Evolutionary conservation across 306 rosid species (phyloP).

Genomic region (Spatholobus suberectus): DNA sequence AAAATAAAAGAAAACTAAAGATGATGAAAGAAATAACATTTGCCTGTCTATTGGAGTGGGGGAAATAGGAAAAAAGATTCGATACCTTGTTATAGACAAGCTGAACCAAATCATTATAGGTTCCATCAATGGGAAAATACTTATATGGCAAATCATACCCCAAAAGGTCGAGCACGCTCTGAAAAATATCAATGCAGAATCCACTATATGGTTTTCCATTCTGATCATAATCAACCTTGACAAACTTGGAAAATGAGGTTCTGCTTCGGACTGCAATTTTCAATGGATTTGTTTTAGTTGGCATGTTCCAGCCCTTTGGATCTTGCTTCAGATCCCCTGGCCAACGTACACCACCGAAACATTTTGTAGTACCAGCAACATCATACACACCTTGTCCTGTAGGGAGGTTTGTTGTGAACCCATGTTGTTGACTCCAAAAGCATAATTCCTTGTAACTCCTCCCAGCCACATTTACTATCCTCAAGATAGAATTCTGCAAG

Average conservation of each 20-base stretch:
- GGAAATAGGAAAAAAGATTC: not conserved
- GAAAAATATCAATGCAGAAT: constrained; percentile 61
- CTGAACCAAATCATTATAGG: constrained; percentile 58
- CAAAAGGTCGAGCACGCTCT: constrained; percentile 29
- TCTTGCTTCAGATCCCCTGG: constrained; percentile 53
- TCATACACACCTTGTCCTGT: constrained; percentile 15
- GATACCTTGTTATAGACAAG: constrained; percentile 62
- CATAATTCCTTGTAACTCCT: constrained; percentile 56
- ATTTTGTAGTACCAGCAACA: constrained; percentile 18
- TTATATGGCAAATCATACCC: constrained; percentile 52
- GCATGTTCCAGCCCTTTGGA: constrained; percentile 80
- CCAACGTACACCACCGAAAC: constrained; percentile 60
- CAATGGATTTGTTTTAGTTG: constrained; percentile 52
- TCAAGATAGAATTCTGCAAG: constrained; percentile 41
- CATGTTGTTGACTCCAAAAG: constrained; percentile 57
- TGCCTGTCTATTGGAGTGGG: not conserved
- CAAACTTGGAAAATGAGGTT: constrained; percentile 65
- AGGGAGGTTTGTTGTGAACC: constrained; percentile 39
- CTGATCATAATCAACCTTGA: constrained; percentile 51
- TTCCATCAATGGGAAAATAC: constrained; percentile 41
- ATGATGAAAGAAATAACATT: not conserved
- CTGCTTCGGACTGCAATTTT: constrained; percentile 67
- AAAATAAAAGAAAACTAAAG: not conserved
- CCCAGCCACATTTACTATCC: constrained; percentile 63
- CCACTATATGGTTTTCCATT: constrained; percentile 44